Percentiles rank a stretch among this genome's conserved stretches.
These are phyloP conservation scores for Luvunga scandens DNA, from an alignment of 345 rosid species.

Conservation along the genomic window DNA sequence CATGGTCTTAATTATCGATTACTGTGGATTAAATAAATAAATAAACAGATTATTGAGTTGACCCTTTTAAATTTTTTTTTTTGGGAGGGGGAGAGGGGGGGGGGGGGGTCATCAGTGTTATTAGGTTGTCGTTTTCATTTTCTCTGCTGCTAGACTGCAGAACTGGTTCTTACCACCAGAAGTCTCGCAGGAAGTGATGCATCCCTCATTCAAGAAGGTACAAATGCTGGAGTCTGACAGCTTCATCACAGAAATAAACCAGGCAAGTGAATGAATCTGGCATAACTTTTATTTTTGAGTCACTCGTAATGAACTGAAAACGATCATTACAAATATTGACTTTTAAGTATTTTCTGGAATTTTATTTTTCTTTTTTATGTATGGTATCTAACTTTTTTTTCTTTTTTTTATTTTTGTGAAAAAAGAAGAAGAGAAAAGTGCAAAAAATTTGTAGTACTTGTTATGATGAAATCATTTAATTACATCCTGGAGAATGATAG, in stretches of 20 bases:
- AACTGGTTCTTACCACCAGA: neutral
- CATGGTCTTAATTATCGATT: neutral
- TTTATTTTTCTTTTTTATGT: no score
- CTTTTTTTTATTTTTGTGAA: no score
- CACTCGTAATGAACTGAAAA: neutral
- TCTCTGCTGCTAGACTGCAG: neutral
- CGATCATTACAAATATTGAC: no score
- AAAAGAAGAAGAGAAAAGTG: no score
- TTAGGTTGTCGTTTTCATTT: neutral
- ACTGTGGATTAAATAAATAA: neutral
- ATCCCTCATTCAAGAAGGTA: neutral
- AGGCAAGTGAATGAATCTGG: neutral
- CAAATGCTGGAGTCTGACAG: neutral
- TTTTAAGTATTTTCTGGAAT: no score
- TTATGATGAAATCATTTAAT: neutral
- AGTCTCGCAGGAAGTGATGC: neutral
- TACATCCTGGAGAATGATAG: neutral
- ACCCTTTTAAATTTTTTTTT: neutral
- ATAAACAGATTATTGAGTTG: neutral
- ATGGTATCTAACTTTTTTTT: no score
- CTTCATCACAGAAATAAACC: neutral
- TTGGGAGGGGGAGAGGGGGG: no score
- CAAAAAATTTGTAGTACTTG: neutral
- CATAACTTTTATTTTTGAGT: neutral
- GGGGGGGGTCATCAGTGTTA: neutral